These are phyloP conservation scores for Berberis vulgaris DNA, from an alignment of 164 flowering plant genomes.

Conservation along the genomic window DNA sequence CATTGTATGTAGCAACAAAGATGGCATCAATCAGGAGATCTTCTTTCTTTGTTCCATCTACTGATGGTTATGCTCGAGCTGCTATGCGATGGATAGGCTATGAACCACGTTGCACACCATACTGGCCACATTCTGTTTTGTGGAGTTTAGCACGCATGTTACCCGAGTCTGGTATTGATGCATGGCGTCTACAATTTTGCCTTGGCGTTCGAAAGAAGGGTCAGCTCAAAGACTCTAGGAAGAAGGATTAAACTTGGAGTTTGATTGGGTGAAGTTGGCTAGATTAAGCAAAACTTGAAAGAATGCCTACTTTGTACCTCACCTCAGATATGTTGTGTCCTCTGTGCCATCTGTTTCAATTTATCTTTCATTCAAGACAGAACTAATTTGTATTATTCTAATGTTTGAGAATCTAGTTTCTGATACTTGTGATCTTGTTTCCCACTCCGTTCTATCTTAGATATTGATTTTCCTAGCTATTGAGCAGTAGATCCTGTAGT, in stretches of 20 bases:
- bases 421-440: too few species aligned
- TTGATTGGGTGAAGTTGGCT: too few species aligned
- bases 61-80: conserved; percentile 74
- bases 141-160: conserved; percentile 42
- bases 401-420: too few species aligned
- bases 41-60: conserved; percentile 79
- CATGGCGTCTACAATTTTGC: conserved; percentile 54
- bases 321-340: too few species aligned
- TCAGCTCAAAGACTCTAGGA: conserved; percentile 43
- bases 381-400: too few species aligned
- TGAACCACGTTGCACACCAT: conserved; percentile 89
- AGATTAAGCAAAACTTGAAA: too few species aligned
- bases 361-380: too few species aligned
- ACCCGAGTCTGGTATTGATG: conserved; percentile 56
- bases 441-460: too few species aligned
- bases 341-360: too few species aligned
- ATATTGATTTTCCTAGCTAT: too few species aligned
- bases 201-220: conserved; percentile 64
- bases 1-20: conserved; percentile 87
- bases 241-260: conserved; percentile 10
- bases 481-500: too few species aligned
- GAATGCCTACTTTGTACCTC: too few species aligned
- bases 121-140: conserved; percentile 82
- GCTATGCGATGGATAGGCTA: conserved; percentile 74
- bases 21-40: conserved; percentile 81